These are phyloP conservation scores for Suillus placidus DNA, from an alignment of 768 basidiomycete genomes.

Conservation along the genomic window DNA sequence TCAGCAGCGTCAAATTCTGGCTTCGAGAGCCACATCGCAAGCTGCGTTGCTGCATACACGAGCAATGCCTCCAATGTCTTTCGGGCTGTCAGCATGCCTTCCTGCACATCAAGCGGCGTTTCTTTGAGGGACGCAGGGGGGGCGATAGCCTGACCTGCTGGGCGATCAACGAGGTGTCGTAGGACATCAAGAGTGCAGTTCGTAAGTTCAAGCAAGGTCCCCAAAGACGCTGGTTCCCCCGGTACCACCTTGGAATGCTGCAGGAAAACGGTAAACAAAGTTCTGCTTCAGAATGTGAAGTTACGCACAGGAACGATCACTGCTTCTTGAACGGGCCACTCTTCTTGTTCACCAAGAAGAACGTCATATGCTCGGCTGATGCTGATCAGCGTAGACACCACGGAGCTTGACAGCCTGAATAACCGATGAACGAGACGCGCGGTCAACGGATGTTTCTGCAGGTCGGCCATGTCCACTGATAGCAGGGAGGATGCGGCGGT, in stretches of 20 bases:
- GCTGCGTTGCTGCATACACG: slow-evolving; percentile 74
- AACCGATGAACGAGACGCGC: slow-evolving; percentile 72
- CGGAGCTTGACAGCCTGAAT: slow-evolving; percentile 68
- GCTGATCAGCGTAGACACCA: slow-evolving; percentile 68
- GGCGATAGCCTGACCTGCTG: slow-evolving; percentile 57
- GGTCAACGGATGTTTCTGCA: slow-evolving; percentile 69
- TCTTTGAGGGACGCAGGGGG: slow-evolving; percentile 33
- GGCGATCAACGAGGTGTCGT: slow-evolving; percentile 63
- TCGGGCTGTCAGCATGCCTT: slow-evolving; percentile 58
- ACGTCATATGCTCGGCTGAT: slow-evolving; percentile 72
- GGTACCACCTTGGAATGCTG: slow-evolving; percentile 87
- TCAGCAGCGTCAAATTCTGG: slow-evolving; percentile 59
- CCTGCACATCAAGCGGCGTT: slow-evolving; percentile 49
- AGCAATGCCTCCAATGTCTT: slow-evolving; percentile 69
- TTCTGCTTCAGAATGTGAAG: not conserved
- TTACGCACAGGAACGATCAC: slow-evolving; percentile 66
- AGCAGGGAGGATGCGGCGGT: slow-evolving; percentile 34
- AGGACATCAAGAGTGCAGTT: slow-evolving; percentile 78
- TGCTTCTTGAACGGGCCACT: slow-evolving; percentile 72
- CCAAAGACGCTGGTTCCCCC: slow-evolving; percentile 81
- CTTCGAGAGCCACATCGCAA: slow-evolving; percentile 77
- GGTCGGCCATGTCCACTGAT: slow-evolving; percentile 55
- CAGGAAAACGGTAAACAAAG: not conserved
- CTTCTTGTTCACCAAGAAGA: slow-evolving; percentile 63
- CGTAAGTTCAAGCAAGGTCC: slow-evolving; percentile 84